Evolutionary conservation across 164 flowering plant genomes (phyloP), one percentile per base, ranked within the genome.

Genomic region (Vitis vinifera): DNA sequence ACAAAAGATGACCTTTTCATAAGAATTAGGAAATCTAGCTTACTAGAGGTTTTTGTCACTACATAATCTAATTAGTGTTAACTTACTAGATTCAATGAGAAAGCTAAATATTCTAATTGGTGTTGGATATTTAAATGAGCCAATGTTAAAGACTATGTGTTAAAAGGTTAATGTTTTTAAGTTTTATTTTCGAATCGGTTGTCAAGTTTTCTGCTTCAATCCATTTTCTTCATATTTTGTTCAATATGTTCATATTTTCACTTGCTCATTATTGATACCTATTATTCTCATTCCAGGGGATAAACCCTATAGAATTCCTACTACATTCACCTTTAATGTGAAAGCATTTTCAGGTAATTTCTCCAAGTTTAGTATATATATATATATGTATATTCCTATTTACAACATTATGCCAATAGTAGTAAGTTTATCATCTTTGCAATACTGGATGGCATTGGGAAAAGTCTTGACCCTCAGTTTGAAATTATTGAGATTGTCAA

Each of bases 261-360:
- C 7, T 6, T 31, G 7, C 7, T 31, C 0, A 31, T 31, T 31
- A 2, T 31, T 31, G 44, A 31, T 71, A 10, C 16, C 48, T 71
- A 14, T 70, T 10, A 9, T 67, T 67, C 48, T 77, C 31, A 77
- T 65, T 52, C 75, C 97, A 68, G 97, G 92, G 52, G 98, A 93
- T 74, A 98, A 95, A 76, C 99, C 98, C 12, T 95, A 93, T 75
- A 86, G 99, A 49, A 93, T 91, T 80, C 98, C 99, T 67, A 98
- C 98, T n/a, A 93, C 99, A 56, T 95, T 95, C 80, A 93, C 99
- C 57, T 95, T 95, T 85, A 98, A 93, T 76, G 98, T 91, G 62
- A 84, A 98, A 79, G 94, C 99, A 73, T 95, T 95, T 87, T 95
- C 99, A 73, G 98, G 99, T 95, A 77, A 10, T 15, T 48, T 61